Conservation (phyloP, 495 filamentous ascomycete species). For the Podospora pseudopauciseta region DNA sequence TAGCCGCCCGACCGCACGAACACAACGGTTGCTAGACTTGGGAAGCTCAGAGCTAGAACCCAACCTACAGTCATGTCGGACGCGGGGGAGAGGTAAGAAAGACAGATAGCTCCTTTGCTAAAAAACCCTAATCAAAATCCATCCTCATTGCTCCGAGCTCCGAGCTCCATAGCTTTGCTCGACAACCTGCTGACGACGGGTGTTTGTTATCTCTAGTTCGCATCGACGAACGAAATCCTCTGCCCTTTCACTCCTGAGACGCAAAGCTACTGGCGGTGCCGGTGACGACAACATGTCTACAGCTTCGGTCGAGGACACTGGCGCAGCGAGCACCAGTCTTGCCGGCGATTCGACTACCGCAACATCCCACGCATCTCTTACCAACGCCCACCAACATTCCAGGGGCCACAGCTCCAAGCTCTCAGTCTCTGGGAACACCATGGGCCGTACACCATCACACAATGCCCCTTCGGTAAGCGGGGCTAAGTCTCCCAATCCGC, state of each 20-base stretch:
- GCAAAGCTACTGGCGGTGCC: slow-evolving; percentile 34
- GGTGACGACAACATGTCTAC: slow-evolving; percentile 39
- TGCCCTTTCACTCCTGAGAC: slow-evolving; percentile 47
- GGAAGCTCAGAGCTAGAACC: background rate
- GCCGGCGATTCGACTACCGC: slow-evolving; percentile 34
- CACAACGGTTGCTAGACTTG: background rate
- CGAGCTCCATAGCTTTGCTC: background rate
- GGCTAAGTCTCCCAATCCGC: slow-evolving; percentile 28
- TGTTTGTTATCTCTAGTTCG: slow-evolving; percentile 24
- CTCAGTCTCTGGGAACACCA: slow-evolving; percentile 35
- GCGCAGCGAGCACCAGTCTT: slow-evolving; percentile 29
- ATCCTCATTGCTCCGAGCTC: background rate
- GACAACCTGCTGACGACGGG: slow-evolving; percentile 17
- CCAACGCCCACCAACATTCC: slow-evolving; percentile 32
- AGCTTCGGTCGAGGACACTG: slow-evolving; percentile 38
- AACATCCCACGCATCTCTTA: slow-evolving; percentile 34
- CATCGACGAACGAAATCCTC: slow-evolving; percentile 54
- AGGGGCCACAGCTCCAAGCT: slow-evolving; percentile 42
- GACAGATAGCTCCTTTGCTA: background rate
- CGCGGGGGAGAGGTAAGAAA: slow-evolving; percentile 41
- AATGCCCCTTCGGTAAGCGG: slow-evolving; percentile 28
- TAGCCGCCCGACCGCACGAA: background rate
- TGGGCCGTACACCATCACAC: slow-evolving; percentile 38
- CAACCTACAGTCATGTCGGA: slow-evolving; percentile 39
- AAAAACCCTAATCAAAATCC: background rate